Percentiles rank a stretch among this genome's conserved stretches.
Evolutionary conservation across 108 stramenopile species (phyloP).

Genomic region (Fragilaria radians): DNA sequence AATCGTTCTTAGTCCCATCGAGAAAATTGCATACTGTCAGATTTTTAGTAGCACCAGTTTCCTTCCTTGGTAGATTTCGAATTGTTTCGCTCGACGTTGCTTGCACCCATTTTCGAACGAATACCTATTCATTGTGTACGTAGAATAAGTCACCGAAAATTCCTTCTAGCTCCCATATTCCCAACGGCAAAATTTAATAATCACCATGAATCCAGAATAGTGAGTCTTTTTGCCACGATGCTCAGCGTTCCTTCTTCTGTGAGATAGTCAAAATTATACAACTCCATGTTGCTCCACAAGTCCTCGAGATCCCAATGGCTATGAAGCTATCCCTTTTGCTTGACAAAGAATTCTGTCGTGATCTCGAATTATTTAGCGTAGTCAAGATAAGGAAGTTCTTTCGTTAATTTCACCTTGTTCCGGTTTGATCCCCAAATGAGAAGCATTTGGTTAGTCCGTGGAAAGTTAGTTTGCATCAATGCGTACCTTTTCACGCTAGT

Average conservation of each 20-base stretch:
- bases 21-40: no score
- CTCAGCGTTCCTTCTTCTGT: background rate
- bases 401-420: background rate
- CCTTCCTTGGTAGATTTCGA: no score
- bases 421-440: background rate
- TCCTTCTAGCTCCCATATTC: background rate
- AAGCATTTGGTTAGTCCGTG: background rate
- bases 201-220: constrained; percentile 34
- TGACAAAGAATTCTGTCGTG: background rate
- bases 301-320: background rate
- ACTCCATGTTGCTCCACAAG: background rate
- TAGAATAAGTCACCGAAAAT: background rate
- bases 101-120: background rate
- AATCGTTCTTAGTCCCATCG: no score
- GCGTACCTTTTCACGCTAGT: background rate
- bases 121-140: background rate
- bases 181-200: background rate
- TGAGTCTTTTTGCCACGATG: constrained; percentile 18
- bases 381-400: background rate
- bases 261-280: background rate
- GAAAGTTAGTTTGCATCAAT: background rate
- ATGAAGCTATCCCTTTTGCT: background rate
- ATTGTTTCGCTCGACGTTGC: background rate
- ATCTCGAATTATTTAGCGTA: background rate
- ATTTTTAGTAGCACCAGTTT: no score